A percentile compares a stretch with the other conserved stretches of the same genome.
Conservation (phyloP, 306 rosid genomes). For the Begonia fuchsioides region DNA sequence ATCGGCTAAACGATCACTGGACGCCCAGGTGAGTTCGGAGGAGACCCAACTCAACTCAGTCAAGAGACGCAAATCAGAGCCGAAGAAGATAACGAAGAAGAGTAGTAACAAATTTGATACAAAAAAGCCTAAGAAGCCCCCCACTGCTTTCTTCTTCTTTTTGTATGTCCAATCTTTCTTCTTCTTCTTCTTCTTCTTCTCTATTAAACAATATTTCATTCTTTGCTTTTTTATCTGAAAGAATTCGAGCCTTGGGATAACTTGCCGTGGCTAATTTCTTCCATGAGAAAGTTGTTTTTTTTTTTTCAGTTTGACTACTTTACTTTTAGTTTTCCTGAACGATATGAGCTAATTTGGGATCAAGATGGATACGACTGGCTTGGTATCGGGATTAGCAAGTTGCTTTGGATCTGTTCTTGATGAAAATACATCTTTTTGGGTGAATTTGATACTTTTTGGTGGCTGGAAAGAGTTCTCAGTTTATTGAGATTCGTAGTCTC, state of each 20-base stretch:
- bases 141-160: conserved; percentile 93
- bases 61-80: conserved; percentile 38
- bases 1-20: no score
- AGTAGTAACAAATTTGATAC: conserved; percentile 40
- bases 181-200: background rate
- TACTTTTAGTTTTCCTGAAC: no score
- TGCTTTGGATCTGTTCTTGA: no score
- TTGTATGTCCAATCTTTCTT: conserved; percentile 38
- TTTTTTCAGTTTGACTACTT: no score
- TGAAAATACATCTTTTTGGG: no score
- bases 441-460: no score
- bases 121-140: conserved; percentile 92
- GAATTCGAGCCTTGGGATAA: background rate
- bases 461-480: no score
- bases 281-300: no score
- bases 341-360: no score
- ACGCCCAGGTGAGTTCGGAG: background rate
- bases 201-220: conserved; percentile 1
- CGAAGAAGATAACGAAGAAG: conserved; percentile 39
- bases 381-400: no score
- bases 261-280: background rate
- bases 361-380: no score
- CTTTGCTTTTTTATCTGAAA: conserved; percentile 7
- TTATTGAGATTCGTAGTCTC: no score
- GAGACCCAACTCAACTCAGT: conserved; percentile 19